Percentiles rank a stretch among this genome's conserved stretches.
These are phyloP conservation scores for Aurantiochytrium sp. DNA, from an alignment of 108 stramenopile species.

Conservation along the genomic window DNA sequence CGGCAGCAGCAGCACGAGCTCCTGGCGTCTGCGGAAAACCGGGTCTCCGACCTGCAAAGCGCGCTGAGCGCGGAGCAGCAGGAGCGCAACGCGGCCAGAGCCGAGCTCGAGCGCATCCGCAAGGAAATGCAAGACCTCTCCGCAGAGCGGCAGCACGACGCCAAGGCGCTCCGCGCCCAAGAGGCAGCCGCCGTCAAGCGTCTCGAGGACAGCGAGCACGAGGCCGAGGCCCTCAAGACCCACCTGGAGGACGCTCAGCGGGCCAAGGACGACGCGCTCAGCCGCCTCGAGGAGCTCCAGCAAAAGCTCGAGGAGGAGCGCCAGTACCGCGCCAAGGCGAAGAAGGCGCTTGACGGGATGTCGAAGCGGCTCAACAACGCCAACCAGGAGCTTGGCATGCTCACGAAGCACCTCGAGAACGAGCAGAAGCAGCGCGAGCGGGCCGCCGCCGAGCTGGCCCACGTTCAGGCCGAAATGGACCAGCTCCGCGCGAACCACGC, in stretches of 20 bases:
- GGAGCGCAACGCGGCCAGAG: neutral
- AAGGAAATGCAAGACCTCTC: conserved; percentile 6
- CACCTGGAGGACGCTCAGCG: neutral
- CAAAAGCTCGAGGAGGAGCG: neutral
- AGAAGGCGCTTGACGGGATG: conserved; percentile 11
- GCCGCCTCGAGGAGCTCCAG: neutral
- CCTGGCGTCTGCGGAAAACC: neutral
- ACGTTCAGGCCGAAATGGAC: neutral
- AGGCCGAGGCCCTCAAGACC: neutral
- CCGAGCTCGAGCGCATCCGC: neutral
- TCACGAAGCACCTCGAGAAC: conserved; percentile 12
- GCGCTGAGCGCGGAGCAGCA: neutral
- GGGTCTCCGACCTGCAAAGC: neutral
- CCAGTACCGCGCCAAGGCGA: neutral
- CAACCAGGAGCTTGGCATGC: neutral
- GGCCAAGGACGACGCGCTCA: neutral
- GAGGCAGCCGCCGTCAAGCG: neutral
- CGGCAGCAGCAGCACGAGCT: neutral
- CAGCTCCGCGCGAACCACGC: neutral
- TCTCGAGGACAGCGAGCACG: neutral
- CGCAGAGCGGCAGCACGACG: conserved; percentile 10
- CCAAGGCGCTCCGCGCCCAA: neutral
- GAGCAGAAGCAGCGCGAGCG: conserved; percentile 4
- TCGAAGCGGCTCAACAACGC: neutral
- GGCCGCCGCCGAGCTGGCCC: neutral